These are phyloP conservation scores for Talaromyces sp. DNA, from an alignment of 2,329 filamentous ascomycete species.

Conservation along the genomic window DNA sequence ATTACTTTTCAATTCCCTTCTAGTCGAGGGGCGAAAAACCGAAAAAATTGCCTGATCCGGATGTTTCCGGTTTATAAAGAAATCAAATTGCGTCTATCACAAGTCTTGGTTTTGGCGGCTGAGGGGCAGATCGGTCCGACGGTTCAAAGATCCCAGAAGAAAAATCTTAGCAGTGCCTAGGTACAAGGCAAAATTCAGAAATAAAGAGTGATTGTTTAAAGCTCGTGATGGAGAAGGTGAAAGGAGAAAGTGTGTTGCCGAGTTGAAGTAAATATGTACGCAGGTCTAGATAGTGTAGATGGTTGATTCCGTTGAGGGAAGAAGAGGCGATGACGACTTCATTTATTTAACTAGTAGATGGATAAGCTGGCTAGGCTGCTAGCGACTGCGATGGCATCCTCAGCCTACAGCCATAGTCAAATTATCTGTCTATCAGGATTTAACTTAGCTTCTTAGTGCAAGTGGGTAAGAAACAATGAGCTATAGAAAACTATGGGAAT, in stretches of 20 bases:
- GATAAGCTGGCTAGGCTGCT: not conserved
- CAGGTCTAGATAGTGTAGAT: not conserved
- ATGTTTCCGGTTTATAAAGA: not conserved
- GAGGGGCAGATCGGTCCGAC: conserved; percentile 2
- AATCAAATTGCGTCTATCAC: not conserved
- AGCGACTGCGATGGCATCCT: conserved; percentile 3
- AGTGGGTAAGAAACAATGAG: conserved; percentile 9
- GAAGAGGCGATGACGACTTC: conserved; percentile 10
- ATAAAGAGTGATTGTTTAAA: not conserved
- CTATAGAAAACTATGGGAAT: not conserved
- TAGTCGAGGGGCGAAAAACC: not conserved
- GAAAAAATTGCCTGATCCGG: not conserved
- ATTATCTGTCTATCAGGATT: conserved; percentile 6
- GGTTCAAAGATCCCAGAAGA: not conserved
- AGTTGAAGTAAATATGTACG: not conserved
- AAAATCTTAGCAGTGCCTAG: not conserved
- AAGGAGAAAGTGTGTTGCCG: not conserved
- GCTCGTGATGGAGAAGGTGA: not conserved
- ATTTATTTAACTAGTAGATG: not conserved
- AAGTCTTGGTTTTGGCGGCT: conserved; percentile 1
- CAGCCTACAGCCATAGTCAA: conserved; percentile 1
- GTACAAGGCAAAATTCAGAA: not conserved
- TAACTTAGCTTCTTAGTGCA: conserved; percentile 1
- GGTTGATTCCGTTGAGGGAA: not conserved
- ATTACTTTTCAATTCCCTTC: not conserved